phyloP scores from a whole-genome alignment of 1,284 basidiomycete genomes.

The Fomitiporia mediterranea region DNA sequence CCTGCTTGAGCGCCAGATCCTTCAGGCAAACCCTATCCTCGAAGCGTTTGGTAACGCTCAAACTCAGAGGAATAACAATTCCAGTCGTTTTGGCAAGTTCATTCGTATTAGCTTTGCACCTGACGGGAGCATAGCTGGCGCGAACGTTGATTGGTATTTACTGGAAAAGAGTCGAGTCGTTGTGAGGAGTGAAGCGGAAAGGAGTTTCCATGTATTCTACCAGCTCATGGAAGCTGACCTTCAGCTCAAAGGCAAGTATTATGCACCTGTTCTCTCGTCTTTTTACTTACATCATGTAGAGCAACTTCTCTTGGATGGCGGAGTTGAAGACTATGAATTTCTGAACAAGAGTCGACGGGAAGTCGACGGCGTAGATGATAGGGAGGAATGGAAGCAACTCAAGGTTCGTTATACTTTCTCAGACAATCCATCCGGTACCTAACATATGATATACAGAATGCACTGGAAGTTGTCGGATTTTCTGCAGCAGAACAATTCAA shows the following conservation, averaged over 20 bases:
- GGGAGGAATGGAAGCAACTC: constrained; percentile 81
- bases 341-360: constrained; percentile 86
- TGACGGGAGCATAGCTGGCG: constrained; percentile 93
- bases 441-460: constrained; percentile 42
- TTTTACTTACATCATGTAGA: constrained; percentile 39
- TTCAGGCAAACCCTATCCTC: constrained; percentile 97
- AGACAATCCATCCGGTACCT: background rate
- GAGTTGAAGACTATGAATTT: constrained; percentile 84
- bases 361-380: constrained; percentile 94
- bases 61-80: constrained; percentile 98
- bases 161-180: constrained; percentile 97
- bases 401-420: constrained; percentile 48
- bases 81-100: constrained; percentile 98
- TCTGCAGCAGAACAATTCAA: constrained; percentile 81
- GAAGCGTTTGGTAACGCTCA: constrained; percentile 99
- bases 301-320: constrained; percentile 70
- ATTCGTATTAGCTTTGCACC: constrained; percentile 94
- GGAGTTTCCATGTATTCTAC: constrained; percentile 98
- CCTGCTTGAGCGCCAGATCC: constrained; percentile 91
- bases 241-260: constrained; percentile 54
- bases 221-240: constrained; percentile 73
- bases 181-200: constrained; percentile 81
- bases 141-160: constrained; percentile 99
- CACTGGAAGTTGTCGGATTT: constrained; percentile 87
- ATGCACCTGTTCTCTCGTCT: constrained; percentile 11